Base-by-base conservation (phyloP, 139 green algal genomes). In the Chlorella vulgaris region DNA sequence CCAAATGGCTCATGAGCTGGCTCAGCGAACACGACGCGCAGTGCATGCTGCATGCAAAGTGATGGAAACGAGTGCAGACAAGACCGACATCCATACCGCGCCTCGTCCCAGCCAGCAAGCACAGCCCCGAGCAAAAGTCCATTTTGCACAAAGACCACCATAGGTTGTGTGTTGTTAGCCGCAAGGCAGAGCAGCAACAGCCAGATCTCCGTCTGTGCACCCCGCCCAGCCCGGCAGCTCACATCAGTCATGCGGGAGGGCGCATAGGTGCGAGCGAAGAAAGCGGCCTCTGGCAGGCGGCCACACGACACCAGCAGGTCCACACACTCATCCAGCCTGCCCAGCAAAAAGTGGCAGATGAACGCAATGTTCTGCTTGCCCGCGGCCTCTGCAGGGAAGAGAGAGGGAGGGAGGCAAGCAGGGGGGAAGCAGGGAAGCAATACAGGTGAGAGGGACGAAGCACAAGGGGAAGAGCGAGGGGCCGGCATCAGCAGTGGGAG, bases 251-350 rank as follows among this genome's bases (percentile, higher is more conserved):
- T 90, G 69, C 80, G 81, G 82, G 76, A 91, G 28, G 96, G 96
- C 42, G 89, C 29, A 81, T 99, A 99, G 42, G 95, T 98, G 69
- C 97, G 89, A 18, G 94, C 91, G 63, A 99, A 93, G 90, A 99
- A 97, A 22, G 97, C 95, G 0, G 97, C 97, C 88, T 99, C 97
- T 1, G 97, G 96, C 7, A 98, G 73, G 43, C 97, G 93, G 3
- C 89, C 90, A 31, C 86, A 85, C 2, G 79, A 68, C 6, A 89
- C 29, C 51, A 98, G 88, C 79, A 98, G 83, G 63, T 96, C 89
- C 36, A 98, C 81, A 81, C 96, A 99, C 26, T 78, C 89, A 35
- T 96, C 87, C 43, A 94, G 60, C 24, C 93, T 77, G 5, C 90
- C 91, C 62, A 98, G 89, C 86, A 99, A 88, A 85, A 98, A 96